These are phyloP conservation scores for Collybia sp. DNA, from an alignment of 768 basidiomycete genomes.

Conservation along the genomic window DNA sequence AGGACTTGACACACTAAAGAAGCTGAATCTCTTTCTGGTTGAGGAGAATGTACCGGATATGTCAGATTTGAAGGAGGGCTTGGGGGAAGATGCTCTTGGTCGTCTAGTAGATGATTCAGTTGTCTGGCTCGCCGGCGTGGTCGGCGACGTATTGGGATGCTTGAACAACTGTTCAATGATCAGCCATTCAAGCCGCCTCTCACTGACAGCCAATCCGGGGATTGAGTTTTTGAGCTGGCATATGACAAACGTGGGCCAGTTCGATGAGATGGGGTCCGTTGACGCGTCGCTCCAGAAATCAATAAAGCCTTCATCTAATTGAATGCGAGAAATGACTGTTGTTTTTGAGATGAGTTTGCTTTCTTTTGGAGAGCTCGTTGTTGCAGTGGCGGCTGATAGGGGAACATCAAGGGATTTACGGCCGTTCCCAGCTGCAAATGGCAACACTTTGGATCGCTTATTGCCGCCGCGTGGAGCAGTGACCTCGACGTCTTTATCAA, in stretches of 20 bases:
- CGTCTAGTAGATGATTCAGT: conserved; percentile 12
- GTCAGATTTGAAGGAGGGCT: conserved; percentile 40
- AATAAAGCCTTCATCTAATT: conserved; percentile 76
- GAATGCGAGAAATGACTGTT: conserved; percentile 41
- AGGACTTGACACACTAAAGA: conserved; percentile 38
- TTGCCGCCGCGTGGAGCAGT: conserved; percentile 38
- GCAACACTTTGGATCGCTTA: conserved; percentile 18
- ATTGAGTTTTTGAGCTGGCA: conserved; percentile 56
- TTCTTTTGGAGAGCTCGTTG: conserved; percentile 16
- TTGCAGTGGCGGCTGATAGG: conserved; percentile 4
- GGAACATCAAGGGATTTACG: conserved; percentile 23
- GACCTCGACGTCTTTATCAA: conserved; percentile 57
- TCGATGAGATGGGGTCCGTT: conserved; percentile 57
- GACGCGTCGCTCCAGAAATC: conserved; percentile 81
- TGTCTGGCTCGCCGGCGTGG: conserved; percentile 10
- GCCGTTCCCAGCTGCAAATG: conserved; percentile 14
- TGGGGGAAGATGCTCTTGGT: conserved; percentile 33
- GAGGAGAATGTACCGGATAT: conserved; percentile 40
- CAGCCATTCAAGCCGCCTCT: conserved; percentile 54
- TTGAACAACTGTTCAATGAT: conserved; percentile 62
- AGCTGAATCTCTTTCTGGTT: conserved; percentile 60
- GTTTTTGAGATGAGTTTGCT: conserved; percentile 31
- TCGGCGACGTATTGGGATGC: conserved; percentile 25
- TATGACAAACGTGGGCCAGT: conserved; percentile 68
- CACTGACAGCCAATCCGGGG: conserved; percentile 20